Base-by-base conservation (phyloP, 2,329 filamentous ascomycete species). In the Didymella pomorum region DNA sequence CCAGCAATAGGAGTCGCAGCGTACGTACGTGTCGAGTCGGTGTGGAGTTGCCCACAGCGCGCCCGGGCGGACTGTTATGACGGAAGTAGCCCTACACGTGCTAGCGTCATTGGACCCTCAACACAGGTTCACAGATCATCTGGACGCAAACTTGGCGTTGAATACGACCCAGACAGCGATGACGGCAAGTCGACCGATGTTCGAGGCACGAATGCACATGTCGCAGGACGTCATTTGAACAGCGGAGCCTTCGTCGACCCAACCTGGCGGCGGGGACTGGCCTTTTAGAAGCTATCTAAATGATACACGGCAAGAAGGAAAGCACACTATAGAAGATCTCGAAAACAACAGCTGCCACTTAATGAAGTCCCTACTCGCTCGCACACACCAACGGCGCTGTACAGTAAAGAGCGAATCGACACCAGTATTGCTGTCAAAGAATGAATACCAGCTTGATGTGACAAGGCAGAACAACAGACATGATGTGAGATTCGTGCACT, bases 401-500 rank as follows among this genome's bases (percentile, higher is more conserved):
- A 63, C 49, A 58, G 56, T 70, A 66, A 65, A 59, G 64, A 71
- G 66, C 62, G 62, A 63, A 64, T n/a, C 31, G 62, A 65, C 29
- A 43, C 63, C 58, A 52, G 53, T 44, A 62, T 50, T 50, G 47
- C 48, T 46, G 48, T 21, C 48, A 52, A 56, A 62, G 59, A 62
- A 67, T 59, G 55, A 64, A 62, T 56, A 60, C 59, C 53, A 60
- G 50, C 35, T 48, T 56, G 57, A 55, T 63, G 60, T 65, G 50
- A 65, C 62, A 54, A 62, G 59, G 63, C 61, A 63, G 62, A 68
- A 70, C 70, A 71, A 72, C 70, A 72, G 61, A 71, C 66, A 71
- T 70, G 69, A 62, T 67, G 65, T 65, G 66, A 68, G 66, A 72
- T 71, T 71, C 65, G 64, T 71, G 66, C 66, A 69, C 68, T 70